Conservation (phyloP, 495 filamentous ascomycete genomes). For the Cairneyella variabilis region DNA sequence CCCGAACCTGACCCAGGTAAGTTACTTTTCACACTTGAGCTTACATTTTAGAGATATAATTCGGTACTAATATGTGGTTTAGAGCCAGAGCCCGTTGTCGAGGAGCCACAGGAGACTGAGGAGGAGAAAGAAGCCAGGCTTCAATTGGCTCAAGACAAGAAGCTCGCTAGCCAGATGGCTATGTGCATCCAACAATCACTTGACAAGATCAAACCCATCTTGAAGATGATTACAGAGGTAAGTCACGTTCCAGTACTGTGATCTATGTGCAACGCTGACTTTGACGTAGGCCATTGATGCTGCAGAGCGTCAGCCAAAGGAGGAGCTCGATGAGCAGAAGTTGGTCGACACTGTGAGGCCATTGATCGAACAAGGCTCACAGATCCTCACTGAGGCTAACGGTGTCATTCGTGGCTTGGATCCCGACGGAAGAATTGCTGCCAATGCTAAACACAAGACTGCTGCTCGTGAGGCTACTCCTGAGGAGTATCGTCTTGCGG, state of each 20-base stretch:
- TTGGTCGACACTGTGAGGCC: slow-evolving; percentile 83
- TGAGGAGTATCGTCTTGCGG: slow-evolving; percentile 82
- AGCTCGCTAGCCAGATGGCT: slow-evolving; percentile 76
- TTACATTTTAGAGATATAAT: too few relatives aligned
- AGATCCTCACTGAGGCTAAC: slow-evolving; percentile 82
- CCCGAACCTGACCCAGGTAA: too few relatives aligned
- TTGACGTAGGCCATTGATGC: slow-evolving; percentile 63
- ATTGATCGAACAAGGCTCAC: slow-evolving; percentile 77
- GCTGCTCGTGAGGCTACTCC: slow-evolving; percentile 77
- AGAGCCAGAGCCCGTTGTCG: slow-evolving; percentile 48
- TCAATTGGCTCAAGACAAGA: slow-evolving; percentile 60
- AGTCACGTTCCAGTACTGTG: slow-evolving; percentile 20
- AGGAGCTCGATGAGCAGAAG: slow-evolving; percentile 87
- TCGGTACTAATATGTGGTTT: too few relatives aligned
- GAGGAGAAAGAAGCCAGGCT: slow-evolving; percentile 51
- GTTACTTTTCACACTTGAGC: too few relatives aligned
- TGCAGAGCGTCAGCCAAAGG: slow-evolving; percentile 79
- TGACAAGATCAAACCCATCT: slow-evolving; percentile 78
- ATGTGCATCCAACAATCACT: slow-evolving; percentile 72
- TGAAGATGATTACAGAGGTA: slow-evolving; percentile 84
- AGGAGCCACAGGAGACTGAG: slow-evolving; percentile 51
- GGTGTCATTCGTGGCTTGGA: slow-evolving; percentile 87
- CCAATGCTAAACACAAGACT: slow-evolving; percentile 81
- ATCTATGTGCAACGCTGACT: slow-evolving; percentile 7
- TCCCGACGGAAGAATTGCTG: slow-evolving; percentile 79